Evolutionary conservation across 1,284 basidiomycete species (phyloP).

Genomic region (Phlebopus sp.): DNA sequence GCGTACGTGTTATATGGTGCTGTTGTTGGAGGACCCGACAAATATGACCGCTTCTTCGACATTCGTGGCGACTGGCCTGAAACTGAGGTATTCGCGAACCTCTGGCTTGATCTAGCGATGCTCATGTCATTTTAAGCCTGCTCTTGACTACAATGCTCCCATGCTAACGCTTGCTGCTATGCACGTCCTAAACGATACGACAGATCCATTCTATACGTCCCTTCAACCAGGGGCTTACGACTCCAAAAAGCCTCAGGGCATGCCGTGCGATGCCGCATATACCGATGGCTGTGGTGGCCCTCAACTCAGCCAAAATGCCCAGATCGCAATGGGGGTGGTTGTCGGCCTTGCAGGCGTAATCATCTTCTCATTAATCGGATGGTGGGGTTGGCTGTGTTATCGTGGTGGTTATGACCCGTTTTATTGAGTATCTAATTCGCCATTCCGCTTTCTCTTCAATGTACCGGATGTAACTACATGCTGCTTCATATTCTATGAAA

Average conservation of each 20-base stretch:
- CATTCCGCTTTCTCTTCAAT: neutral
- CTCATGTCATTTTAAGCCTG: conserved; percentile 46
- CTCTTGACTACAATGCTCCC: conserved; percentile 83
- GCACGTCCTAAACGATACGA: conserved; percentile 60
- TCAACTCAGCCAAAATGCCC: conserved; percentile 55
- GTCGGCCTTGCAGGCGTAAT: conserved; percentile 60
- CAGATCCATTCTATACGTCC: conserved; percentile 78
- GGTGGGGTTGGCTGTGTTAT: conserved; percentile 36
- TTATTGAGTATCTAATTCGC: conserved; percentile 19
- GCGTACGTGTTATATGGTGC: conserved; percentile 83
- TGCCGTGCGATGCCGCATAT: conserved; percentile 75
- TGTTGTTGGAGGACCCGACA: conserved; percentile 84
- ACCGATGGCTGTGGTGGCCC: conserved; percentile 47
- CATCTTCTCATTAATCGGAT: conserved; percentile 46
- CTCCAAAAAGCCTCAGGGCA: conserved; percentile 58
- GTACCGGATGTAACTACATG: neutral
- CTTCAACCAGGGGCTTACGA: conserved; percentile 67
- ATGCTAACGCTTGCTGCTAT: conserved; percentile 79
- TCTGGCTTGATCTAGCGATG: neutral
- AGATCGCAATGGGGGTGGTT: conserved; percentile 71
- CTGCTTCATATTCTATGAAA: neutral
- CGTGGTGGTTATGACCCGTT: conserved; percentile 23
- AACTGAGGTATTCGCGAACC: conserved; percentile 52
- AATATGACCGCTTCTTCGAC: conserved; percentile 76
- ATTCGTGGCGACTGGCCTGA: conserved; percentile 81